Evolutionary conservation across 352 stramenopile species (phyloP).

Genomic region (Pythium myriotylum): DNA sequence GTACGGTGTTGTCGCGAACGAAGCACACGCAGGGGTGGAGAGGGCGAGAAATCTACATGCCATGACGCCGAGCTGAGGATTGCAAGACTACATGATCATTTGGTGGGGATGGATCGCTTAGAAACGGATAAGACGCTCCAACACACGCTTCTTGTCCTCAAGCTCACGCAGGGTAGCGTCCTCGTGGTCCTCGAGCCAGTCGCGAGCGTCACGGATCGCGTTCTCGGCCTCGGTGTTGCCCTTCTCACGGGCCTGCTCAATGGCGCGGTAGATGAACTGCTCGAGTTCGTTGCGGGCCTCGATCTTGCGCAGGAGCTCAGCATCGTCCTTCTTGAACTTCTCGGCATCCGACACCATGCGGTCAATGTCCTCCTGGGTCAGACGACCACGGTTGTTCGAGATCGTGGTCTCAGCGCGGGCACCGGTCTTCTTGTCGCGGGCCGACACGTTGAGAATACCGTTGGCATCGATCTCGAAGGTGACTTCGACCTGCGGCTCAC

Average conservation of each 20-base stretch:
- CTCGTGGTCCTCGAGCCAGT: constrained; percentile 74
- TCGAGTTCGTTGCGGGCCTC: constrained; percentile 49
- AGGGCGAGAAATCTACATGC: constrained; percentile 18
- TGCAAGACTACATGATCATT: constrained; percentile 36
- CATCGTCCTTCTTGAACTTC: constrained; percentile 52
- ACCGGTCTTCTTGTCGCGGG: constrained; percentile 66
- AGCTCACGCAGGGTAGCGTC: constrained; percentile 83
- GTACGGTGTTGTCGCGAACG: not conserved
- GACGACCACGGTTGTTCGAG: constrained; percentile 45
- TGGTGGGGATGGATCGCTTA: constrained; percentile 28
- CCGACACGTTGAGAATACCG: constrained; percentile 83
- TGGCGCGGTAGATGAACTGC: constrained; percentile 46
- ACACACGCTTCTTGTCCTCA: constrained; percentile 84
- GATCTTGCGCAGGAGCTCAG: constrained; percentile 45
- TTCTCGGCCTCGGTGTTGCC: constrained; percentile 57
- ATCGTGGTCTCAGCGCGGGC: constrained; percentile 43
- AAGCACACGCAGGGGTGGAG: not conserved
- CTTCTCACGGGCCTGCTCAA: constrained; percentile 43
- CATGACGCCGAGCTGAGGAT: constrained; percentile 6
- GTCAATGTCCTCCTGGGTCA: constrained; percentile 49
- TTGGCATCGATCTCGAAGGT: constrained; percentile 59
- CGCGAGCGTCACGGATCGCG: constrained; percentile 53
- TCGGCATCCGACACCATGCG: constrained; percentile 49
- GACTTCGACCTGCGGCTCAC: constrained; percentile 82
- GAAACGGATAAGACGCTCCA: constrained; percentile 41